Evolutionary conservation across 148 eudicot species (phyloP).

Genomic region (Bassia scoparia): DNA sequence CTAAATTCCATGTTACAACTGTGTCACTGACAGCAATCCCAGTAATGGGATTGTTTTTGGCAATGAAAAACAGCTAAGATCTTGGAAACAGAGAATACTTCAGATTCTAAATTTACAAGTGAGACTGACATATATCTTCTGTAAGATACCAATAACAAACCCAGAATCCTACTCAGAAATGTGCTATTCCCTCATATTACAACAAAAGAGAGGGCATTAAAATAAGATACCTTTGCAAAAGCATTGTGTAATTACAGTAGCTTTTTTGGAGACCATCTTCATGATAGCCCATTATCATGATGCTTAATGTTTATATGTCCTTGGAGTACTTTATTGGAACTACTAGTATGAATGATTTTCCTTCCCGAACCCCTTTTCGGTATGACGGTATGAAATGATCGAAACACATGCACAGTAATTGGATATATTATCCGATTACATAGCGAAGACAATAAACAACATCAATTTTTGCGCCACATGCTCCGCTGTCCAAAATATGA

Average conservation of each 20-base stretch:
- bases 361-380: background rate
- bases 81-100: slow-evolving; percentile 16
- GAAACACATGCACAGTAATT: no score
- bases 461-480: no score
- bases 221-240: slow-evolving; percentile 20
- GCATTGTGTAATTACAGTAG: slow-evolving; percentile 13
- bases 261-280: slow-evolving; percentile 3
- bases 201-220: background rate
- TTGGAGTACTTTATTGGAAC: slow-evolving; percentile 8
- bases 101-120: slow-evolving; percentile 21
- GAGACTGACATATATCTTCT: slow-evolving; percentile 31
- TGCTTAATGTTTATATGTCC: slow-evolving; percentile 16
- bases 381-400: no score
- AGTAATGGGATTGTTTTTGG: slow-evolving; percentile 9
- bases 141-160: slow-evolving; percentile 18
- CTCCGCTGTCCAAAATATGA: no score
- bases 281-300: slow-evolving; percentile 12
- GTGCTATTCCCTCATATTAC: slow-evolving; percentile 8
- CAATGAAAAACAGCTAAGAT: slow-evolving; percentile 33
- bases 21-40: slow-evolving; percentile 26
- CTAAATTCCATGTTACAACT: slow-evolving; percentile 32
- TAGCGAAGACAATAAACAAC: no score
- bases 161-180: background rate
- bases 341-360: background rate
- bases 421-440: no score